Base-by-base conservation (phyloP, 2,329 filamentous ascomycete genomes). In the Byssothecium circinans region DNA sequence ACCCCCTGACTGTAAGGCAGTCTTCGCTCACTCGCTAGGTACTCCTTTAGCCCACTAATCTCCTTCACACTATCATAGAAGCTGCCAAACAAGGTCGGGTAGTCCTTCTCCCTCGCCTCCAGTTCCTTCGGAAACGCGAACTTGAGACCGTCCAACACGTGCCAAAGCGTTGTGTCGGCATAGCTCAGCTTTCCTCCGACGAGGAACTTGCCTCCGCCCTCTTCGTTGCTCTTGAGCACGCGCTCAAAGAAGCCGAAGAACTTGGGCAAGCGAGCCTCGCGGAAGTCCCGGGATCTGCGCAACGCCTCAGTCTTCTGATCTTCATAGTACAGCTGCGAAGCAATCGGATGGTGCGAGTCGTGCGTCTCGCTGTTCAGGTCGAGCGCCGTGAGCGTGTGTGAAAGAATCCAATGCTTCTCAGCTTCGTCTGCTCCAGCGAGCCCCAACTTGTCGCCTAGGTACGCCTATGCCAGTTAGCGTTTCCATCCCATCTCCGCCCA, bases 331-430 rank as follows among this genome's bases (percentile, higher is more conserved):
- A 80, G 64, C 1, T 68, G 64, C 0, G 73, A 62, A 1, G 81
- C 77, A 42, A 89, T 74, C 1, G 88, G 88, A 61, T 92, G 88
- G 65, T 92, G 88, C 20, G 82, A 84, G 58, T 91, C 86, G 64
- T 91, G 88, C 1, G 82, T 68, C 71, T 91, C 88, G 56, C 86
- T 84, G 60, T 81, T 81, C 38, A 91, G 69, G 59, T 92, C 88
- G 15, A 91, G 70, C 1, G 86, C 84, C 2, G 88, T 91, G 49
- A 91, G 70, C 0, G 79, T 76, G 22, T 91, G 77, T 39, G 76
- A 77, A 48, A 88, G 83, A 52, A 89, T 74, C 45, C 80, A 77
- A 53, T 80, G 85, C 37, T 80, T 68, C 3, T 74, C 81, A 2
- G 63, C 58, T 41, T 75, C 74, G 43, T 75, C 77, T 1, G 75